phyloP scores from a whole-genome alignment of 768 basidiomycete species.

The Lactifluus piperatus region DNA sequence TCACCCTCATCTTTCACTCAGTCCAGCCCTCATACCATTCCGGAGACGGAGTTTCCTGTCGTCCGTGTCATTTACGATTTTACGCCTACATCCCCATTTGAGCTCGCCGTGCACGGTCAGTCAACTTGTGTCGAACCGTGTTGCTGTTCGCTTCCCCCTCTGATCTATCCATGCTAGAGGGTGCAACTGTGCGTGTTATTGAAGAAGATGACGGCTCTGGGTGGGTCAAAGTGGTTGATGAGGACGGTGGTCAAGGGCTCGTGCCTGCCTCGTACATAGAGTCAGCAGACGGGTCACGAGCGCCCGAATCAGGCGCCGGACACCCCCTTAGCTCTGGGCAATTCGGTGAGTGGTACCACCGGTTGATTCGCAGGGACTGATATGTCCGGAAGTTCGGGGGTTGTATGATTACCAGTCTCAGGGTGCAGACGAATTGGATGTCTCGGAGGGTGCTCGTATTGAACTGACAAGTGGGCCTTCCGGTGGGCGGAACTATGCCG shows the following conservation, averaged over 20 bases:
- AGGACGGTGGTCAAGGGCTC: conserved; percentile 53
- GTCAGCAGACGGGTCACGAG: conserved; percentile 26
- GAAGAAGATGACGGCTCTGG: conserved; percentile 83
- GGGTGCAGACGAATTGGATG: conserved; percentile 59
- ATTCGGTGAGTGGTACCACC: conserved; percentile 37
- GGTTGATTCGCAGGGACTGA: conserved; percentile 6
- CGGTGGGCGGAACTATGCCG: conserved; percentile 59
- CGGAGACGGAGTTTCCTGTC: conserved; percentile 39
- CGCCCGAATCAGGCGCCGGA: conserved; percentile 17
- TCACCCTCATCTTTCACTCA: conserved; percentile 52
- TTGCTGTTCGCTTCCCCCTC: background rate
- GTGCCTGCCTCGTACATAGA: conserved; percentile 81
- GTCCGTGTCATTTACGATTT: conserved; percentile 72
- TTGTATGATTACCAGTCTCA: conserved; percentile 71
- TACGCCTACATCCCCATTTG: conserved; percentile 64
- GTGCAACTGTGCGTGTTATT: conserved; percentile 50
- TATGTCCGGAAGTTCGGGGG: conserved; percentile 52
- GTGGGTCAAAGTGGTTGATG: conserved; percentile 69
- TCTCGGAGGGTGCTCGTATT: conserved; percentile 52
- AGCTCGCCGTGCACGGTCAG: conserved; percentile 58
- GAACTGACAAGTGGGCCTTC: conserved; percentile 53
- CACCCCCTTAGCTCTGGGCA: conserved; percentile 32
- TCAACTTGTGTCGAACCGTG: conserved; percentile 5
- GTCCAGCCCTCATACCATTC: conserved; percentile 28
- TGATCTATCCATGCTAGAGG: conserved; percentile 41